phyloP scores from a whole-genome alignment of 495 filamentous ascomycete species.

The Aspergillus cavernicola region DNA sequence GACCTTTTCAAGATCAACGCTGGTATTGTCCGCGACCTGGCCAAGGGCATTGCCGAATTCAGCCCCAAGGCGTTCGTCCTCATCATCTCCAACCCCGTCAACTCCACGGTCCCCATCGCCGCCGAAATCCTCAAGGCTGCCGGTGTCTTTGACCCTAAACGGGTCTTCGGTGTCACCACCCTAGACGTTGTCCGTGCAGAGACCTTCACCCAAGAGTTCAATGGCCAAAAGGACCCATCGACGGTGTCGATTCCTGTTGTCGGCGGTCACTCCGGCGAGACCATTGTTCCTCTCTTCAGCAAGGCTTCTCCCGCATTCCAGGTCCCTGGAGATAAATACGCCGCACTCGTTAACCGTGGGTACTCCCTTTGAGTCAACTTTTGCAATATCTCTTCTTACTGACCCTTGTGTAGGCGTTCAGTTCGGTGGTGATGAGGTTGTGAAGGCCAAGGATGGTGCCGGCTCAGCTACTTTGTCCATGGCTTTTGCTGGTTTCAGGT shows the following conservation, averaged over 20 bases:
- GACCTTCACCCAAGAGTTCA: conserved; percentile 87
- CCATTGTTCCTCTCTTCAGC: conserved; percentile 97
- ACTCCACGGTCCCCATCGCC: conserved; percentile 97
- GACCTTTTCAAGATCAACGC: conserved; percentile 99
- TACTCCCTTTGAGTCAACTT: conserved; percentile 2
- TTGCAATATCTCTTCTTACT: not conserved
- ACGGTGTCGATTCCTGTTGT: conserved; percentile 85
- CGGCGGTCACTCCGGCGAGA: conserved; percentile 95
- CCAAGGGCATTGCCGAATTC: conserved; percentile 78
- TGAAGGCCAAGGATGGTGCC: conserved; percentile 93
- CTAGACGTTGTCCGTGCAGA: conserved; percentile 97
- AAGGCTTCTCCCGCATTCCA: conserved; percentile 72
- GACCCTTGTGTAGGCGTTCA: conserved; percentile 62
- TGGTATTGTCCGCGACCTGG: conserved; percentile 83
- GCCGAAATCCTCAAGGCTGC: conserved; percentile 92
- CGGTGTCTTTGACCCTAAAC: conserved; percentile 87
- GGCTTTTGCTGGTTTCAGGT: conserved; percentile 96
- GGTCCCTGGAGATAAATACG: conserved; percentile 83
- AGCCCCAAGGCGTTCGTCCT: conserved; percentile 89
- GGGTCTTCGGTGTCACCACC: conserved; percentile 96
- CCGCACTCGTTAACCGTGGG: conserved; percentile 79
- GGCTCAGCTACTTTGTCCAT: conserved; percentile 96
- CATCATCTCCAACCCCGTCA: conserved; percentile 98
- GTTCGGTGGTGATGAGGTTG: conserved; percentile 98
- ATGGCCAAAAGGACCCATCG: conserved; percentile 74